Percentiles rank a stretch among this genome's conserved stretches.
Conservation (phyloP, 2,329 filamentous ascomycete species). For the Didymella exigua region DNA sequence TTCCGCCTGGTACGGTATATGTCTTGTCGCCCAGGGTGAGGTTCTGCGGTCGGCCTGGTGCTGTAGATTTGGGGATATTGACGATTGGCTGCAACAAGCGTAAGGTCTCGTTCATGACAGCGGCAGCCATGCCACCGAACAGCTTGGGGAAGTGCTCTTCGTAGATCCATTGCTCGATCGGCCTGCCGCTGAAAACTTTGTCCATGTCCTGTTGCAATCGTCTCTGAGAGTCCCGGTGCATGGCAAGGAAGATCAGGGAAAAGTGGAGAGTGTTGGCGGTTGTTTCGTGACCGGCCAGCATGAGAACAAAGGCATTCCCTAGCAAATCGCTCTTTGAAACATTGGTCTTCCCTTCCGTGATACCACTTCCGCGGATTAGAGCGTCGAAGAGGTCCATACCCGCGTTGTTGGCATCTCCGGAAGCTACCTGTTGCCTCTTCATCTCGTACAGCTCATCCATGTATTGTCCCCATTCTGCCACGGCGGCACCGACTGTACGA, state of each 20-base stretch:
- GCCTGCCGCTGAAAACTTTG: conserved; percentile 63
- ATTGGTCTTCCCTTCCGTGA: conserved; percentile 42
- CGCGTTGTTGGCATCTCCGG: conserved; percentile 42
- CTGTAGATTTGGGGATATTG: conserved; percentile 70
- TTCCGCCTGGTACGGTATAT: conserved; percentile 63
- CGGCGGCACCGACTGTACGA: conserved; percentile 60
- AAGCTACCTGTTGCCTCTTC: conserved; percentile 58
- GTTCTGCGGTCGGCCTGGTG: conserved; percentile 56
- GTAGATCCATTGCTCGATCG: conserved; percentile 71
- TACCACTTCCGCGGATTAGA: conserved; percentile 44
- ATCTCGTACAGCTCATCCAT: conserved; percentile 71
- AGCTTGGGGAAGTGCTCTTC: conserved; percentile 69
- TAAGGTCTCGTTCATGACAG: conserved; percentile 78
- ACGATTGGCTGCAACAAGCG: conserved; percentile 73
- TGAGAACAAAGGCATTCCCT: conserved; percentile 69
- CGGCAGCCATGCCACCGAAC: conserved; percentile 72
- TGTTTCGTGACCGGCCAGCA: conserved; percentile 80
- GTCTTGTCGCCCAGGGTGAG: conserved; percentile 65
- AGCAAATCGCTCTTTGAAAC: conserved; percentile 63
- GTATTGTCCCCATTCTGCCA: conserved; percentile 69
- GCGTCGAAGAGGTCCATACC: conserved; percentile 63
- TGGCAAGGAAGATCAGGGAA: conserved; percentile 69
- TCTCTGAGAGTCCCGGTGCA: conserved; percentile 67
- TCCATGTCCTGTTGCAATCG: conserved; percentile 73
- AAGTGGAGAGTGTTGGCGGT: conserved; percentile 78